phyloP scores from a whole-genome alignment of 768 basidiomycete species.

The Asterophora parasitica region DNA sequence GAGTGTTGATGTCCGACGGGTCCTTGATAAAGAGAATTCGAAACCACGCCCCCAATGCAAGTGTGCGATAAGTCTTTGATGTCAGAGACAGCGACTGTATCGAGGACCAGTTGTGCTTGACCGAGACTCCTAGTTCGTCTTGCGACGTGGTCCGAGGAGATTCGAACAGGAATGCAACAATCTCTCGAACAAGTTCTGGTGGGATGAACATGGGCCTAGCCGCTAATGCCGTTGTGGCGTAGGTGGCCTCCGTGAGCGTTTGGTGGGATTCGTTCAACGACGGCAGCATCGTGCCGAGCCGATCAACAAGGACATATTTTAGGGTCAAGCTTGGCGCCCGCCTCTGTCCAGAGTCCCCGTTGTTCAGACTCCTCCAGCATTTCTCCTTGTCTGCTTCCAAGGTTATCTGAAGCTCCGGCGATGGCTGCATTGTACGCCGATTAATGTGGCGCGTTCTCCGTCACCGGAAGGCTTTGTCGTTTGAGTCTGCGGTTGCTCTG shows the following conservation, averaged over 20 bases:
- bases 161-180: constrained; percentile 22
- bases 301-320: too few species aligned
- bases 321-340: too few species aligned
- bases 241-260: neutral
- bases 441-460: neutral
- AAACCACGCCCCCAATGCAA: constrained; percentile 30
- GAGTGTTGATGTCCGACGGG: constrained; percentile 18
- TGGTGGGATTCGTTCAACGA: too few species aligned
- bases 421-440: neutral
- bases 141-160: neutral
- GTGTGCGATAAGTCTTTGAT: constrained; percentile 24
- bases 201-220: constrained; percentile 25
- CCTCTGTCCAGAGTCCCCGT: too few species aligned
- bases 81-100: constrained; percentile 25
- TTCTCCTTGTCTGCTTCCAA: too few species aligned
- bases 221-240: neutral
- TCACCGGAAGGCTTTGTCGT: too few species aligned
- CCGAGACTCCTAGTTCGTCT: constrained; percentile 14
- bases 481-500: too few species aligned
- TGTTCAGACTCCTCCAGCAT: too few species aligned
- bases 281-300: too few species aligned
- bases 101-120: constrained; percentile 24
- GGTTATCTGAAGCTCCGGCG: neutral
- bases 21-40: constrained; percentile 22
- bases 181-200: constrained; percentile 30